phyloP scores from a whole-genome alignment of 495 filamentous ascomycete genomes.

The Aspergillus panamensis region DNA sequence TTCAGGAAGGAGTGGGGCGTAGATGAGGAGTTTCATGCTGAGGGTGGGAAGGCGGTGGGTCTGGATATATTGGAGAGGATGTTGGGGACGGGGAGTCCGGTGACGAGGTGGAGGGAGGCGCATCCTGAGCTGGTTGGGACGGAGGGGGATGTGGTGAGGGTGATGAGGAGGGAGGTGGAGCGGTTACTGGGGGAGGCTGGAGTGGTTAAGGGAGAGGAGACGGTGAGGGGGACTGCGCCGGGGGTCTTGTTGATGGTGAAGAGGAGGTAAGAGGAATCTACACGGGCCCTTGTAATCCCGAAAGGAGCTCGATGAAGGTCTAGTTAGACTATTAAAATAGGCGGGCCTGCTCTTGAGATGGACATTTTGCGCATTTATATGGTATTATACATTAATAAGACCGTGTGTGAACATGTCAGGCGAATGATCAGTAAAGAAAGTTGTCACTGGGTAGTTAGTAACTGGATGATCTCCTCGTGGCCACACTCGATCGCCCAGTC shows the following conservation, averaged over 20 bases:
- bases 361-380: no score
- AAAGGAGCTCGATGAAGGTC: no score
- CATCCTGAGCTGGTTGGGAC: constrained; percentile 34
- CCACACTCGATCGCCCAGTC: no score
- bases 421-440: no score
- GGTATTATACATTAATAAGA: no score
- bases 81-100: constrained; percentile 38
- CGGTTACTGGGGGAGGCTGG: constrained; percentile 24
- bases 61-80: constrained; percentile 35
- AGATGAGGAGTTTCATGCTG: constrained; percentile 16
- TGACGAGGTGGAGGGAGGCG: constrained; percentile 49
- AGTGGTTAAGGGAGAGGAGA: constrained; percentile 22
- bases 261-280: no score
- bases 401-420: no score
- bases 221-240: constrained; percentile 5
- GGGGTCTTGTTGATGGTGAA: background rate
- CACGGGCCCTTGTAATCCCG: no score
- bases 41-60: constrained; percentile 20
- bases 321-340: no score
- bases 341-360: no score
- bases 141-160: constrained; percentile 25
- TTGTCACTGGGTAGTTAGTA: no score
- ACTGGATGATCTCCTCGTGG: no score
- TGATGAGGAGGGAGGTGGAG: constrained; percentile 23
- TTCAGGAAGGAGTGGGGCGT: constrained; percentile 39